phyloP scores from a whole-genome alignment of 805 yeast species.

The Phaffomyces thermotolerans region DNA sequence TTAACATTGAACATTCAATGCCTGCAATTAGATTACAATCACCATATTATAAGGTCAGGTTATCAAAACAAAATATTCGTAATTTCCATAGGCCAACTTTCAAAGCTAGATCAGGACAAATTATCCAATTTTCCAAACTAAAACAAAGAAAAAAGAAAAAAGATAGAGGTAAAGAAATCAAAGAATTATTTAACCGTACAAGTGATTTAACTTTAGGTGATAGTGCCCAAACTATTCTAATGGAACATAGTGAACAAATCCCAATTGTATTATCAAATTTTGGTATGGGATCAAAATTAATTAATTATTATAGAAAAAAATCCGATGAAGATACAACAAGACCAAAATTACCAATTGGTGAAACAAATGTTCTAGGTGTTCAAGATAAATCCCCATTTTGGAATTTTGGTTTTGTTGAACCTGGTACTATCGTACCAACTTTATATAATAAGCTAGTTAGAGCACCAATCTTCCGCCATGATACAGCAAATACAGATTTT shows the following conservation, averaged over 20 bases:
- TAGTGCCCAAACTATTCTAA: constrained; percentile 62
- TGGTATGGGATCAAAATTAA: constrained; percentile 93
- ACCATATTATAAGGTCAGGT: constrained; percentile 80
- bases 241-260: constrained; percentile 87
- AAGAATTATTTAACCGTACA: constrained; percentile 63
- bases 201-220: constrained; percentile 81
- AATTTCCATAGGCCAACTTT: constrained; percentile 77
- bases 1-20: constrained; percentile 83
- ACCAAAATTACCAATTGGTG: constrained; percentile 86
- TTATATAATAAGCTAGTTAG: constrained; percentile 84
- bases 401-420: constrained; percentile 96
- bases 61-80: constrained; percentile 61
- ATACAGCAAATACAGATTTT: constrained; percentile 71
- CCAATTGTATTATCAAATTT: constrained; percentile 79
- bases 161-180: constrained; percentile 77
- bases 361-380: constrained; percentile 91
- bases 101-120: constrained; percentile 68
- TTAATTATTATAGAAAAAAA: constrained; percentile 86
- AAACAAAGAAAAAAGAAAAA: constrained; percentile 79
- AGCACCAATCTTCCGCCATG: constrained; percentile 91
- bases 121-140: constrained; percentile 65
- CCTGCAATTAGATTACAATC: constrained; percentile 85
- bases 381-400: constrained; percentile 96
- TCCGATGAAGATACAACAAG: constrained; percentile 74
- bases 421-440: constrained; percentile 91